Evolutionary conservation across 352 stramenopile species (phyloP).

Genomic region (Plasmopara muralis): DNA sequence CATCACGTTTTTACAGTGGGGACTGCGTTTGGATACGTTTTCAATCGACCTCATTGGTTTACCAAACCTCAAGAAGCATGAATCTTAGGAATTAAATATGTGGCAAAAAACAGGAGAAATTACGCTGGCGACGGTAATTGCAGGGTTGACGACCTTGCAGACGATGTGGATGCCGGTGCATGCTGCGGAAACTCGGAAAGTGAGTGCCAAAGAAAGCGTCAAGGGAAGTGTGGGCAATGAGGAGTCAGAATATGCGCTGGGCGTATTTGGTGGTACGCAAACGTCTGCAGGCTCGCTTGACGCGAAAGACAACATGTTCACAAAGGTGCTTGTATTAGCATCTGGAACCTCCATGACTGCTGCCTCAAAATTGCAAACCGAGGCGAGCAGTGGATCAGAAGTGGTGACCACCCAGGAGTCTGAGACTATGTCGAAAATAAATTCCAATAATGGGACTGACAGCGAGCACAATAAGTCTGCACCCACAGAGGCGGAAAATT

Average conservation of each 20-base stretch:
- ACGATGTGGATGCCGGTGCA: slow-evolving; percentile 9
- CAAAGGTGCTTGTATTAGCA: slow-evolving; percentile 6
- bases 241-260: slow-evolving; percentile 1
- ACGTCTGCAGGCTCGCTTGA: not conserved
- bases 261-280: not conserved
- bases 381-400: not conserved
- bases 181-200: not conserved
- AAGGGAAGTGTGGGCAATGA: slow-evolving; percentile 6
- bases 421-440: slow-evolving; percentile 2
- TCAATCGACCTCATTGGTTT: too few species aligned
- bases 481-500: not conserved
- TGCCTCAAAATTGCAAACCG: not conserved
- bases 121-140: slow-evolving; percentile 3
- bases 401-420: not conserved
- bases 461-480: slow-evolving; percentile 7
- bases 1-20: too few species aligned
- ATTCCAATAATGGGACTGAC: slow-evolving; percentile 5
- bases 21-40: too few species aligned
- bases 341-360: not conserved
- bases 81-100: too few species aligned
- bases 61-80: too few species aligned
- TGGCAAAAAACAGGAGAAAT: not conserved
- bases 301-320: not conserved
- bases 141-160: not conserved
- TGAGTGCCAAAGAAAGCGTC: slow-evolving; percentile 2